A percentile compares a stretch with the other conserved stretches of the same genome.
Evolutionary conservation across 192 early-diverging fungal species (phyloP).

Genomic region (Chytriomyces sp.): DNA sequence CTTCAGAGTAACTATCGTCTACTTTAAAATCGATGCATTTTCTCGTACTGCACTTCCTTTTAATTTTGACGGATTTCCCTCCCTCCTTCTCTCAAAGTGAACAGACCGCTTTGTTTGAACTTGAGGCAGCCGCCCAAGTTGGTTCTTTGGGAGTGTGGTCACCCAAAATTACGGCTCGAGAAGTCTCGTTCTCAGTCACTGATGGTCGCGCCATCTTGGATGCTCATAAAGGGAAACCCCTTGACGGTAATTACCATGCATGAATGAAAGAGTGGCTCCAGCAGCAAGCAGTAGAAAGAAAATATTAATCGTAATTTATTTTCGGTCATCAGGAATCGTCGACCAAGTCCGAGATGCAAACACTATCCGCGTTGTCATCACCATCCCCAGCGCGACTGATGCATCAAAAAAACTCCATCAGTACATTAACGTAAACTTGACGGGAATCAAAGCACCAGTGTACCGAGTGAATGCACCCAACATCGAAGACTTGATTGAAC

Average conservation of each 20-base stretch:
- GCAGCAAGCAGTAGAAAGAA: neutral
- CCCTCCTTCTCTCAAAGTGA: conserved; percentile 44
- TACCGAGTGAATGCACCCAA: conserved; percentile 77
- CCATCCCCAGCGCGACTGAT: conserved; percentile 56
- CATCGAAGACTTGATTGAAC: conserved; percentile 77
- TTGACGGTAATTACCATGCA: conserved; percentile 64
- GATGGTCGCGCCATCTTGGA: conserved; percentile 78
- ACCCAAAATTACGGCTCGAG: conserved; percentile 43
- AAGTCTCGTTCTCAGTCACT: conserved; percentile 28
- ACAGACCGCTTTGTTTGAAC: conserved; percentile 51
- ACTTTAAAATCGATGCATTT: neutral
- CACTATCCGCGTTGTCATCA: conserved; percentile 76
- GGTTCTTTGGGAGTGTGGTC: conserved; percentile 81
- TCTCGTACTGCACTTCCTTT: neutral
- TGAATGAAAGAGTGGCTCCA: neutral
- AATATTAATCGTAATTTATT: neutral
- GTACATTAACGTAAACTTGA: conserved; percentile 77
- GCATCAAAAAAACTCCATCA: conserved; percentile 51
- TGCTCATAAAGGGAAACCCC: conserved; percentile 76
- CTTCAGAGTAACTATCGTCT: conserved; percentile 43
- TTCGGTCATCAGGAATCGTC: conserved; percentile 65
- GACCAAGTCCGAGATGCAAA: conserved; percentile 96
- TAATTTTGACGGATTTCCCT: neutral
- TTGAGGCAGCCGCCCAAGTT: conserved; percentile 76
- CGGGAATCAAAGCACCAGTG: conserved; percentile 85